Conservation (phyloP, 2,329 filamentous ascomycete species). For the Cladobotryum protrusum region DNA sequence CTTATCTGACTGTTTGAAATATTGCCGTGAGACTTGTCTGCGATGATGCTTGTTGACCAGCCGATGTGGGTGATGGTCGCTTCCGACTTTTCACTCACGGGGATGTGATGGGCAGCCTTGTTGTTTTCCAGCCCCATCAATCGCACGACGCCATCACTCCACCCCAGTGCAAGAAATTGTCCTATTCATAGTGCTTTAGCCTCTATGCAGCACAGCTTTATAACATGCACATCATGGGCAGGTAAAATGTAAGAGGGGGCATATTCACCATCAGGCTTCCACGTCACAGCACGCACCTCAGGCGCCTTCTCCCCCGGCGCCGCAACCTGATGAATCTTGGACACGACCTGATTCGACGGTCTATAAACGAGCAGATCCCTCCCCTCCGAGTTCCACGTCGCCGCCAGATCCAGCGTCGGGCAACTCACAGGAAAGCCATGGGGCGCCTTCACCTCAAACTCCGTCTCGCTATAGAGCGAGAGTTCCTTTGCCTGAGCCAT, state of each 20-base stretch:
- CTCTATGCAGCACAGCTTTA: neutral
- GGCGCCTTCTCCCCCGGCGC: conserved; percentile 34
- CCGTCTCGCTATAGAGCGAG: conserved; percentile 49
- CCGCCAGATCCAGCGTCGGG: conserved; percentile 78
- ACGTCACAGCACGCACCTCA: conserved; percentile 46
- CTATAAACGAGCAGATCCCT: conserved; percentile 70
- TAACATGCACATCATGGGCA: neutral
- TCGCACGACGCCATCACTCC: conserved; percentile 73
- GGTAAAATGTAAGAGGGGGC: neutral
- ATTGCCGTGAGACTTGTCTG: conserved; percentile 22
- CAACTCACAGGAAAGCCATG: conserved; percentile 63
- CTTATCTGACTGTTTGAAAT: conserved; percentile 10
- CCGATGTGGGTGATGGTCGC: conserved; percentile 46
- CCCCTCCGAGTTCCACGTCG: conserved; percentile 59
- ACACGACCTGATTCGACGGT: conserved; percentile 63
- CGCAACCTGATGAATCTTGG: conserved; percentile 43
- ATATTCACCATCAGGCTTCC: conserved; percentile 62
- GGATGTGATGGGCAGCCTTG: conserved; percentile 71
- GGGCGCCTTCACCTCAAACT: conserved; percentile 49
- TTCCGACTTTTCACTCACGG: conserved; percentile 39
- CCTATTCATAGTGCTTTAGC: conserved; percentile 36
- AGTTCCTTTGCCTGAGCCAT: conserved; percentile 30
- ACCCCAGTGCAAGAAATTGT: conserved; percentile 73
- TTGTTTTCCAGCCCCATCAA: conserved; percentile 73
- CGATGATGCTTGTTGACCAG: conserved; percentile 43